phyloP scores from a whole-genome alignment of 495 filamentous ascomycete genomes.

The Ramalina intermedia region DNA sequence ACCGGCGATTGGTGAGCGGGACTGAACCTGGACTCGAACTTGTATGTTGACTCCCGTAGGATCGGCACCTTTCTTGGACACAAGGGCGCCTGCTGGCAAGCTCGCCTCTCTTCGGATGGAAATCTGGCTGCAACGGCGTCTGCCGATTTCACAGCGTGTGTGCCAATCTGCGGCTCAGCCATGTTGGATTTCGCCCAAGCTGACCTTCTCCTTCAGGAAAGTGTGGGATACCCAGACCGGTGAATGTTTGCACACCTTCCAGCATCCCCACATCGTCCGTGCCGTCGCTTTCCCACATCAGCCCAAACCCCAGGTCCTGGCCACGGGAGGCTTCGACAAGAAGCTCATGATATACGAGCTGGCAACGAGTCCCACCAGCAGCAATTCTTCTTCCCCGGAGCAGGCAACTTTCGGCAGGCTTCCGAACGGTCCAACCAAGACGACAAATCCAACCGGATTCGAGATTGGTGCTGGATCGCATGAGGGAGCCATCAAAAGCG shows the following conservation, averaged over 20 bases:
- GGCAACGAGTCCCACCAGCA: constrained; percentile 28
- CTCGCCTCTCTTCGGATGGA: constrained; percentile 76
- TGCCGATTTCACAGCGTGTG: constrained; percentile 89
- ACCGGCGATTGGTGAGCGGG: constrained; percentile 74
- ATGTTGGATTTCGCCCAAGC: not conserved
- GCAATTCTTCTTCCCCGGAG: constrained; percentile 26
- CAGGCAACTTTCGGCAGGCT: constrained; percentile 11
- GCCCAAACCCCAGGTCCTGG: constrained; percentile 62
- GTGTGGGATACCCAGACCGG: constrained; percentile 95
- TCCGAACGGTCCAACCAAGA: constrained; percentile 17
- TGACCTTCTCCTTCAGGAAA: constrained; percentile 38
- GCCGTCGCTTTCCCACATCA: constrained; percentile 74
- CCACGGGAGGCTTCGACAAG: constrained; percentile 90
- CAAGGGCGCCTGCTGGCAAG: constrained; percentile 96
- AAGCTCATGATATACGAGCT: constrained; percentile 92
- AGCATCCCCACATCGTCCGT: constrained; percentile 88
- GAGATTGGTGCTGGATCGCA: constrained; percentile 80
- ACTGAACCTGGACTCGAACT: not conserved
- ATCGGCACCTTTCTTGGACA: constrained; percentile 97
- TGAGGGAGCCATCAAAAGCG: constrained; percentile 77
- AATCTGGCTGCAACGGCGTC: constrained; percentile 80
- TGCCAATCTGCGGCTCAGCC: constrained; percentile 4
- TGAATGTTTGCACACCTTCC: constrained; percentile 74
- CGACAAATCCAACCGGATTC: constrained; percentile 43
- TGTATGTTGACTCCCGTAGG: constrained; percentile 28